phyloP scores from a whole-genome alignment of 2,329 filamentous ascomycete species.

The Coleophoma cylindrospora region DNA sequence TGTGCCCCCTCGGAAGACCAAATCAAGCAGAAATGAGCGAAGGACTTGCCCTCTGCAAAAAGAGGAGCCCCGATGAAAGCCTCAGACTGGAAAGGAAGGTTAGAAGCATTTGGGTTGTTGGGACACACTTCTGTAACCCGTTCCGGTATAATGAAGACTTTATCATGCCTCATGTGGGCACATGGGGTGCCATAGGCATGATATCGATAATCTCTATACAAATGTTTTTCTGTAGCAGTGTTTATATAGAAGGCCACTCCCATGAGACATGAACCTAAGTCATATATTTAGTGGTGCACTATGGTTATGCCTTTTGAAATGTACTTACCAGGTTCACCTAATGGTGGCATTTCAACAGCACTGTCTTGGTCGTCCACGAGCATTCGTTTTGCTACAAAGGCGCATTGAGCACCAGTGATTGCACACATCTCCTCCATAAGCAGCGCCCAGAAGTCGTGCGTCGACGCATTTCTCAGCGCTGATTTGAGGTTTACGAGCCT shows the following conservation, averaged over 20 bases:
- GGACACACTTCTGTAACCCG: constrained; percentile 51
- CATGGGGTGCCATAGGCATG: constrained; percentile 58
- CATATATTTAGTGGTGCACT: background rate
- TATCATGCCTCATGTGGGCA: constrained; percentile 66
- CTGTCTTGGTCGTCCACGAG: constrained; percentile 51
- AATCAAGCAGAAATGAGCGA: constrained; percentile 68
- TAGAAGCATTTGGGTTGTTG: constrained; percentile 48
- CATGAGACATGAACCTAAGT: constrained; percentile 47
- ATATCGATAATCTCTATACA: constrained; percentile 58
- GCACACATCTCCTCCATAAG: constrained; percentile 60
- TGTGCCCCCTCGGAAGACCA: constrained; percentile 60
- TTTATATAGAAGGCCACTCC: constrained; percentile 63
- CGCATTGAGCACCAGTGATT: constrained; percentile 61
- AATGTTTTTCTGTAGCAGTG: constrained; percentile 46
- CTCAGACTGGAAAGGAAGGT: constrained; percentile 52
- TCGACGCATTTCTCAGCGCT: constrained; percentile 43
- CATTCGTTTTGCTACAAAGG: constrained; percentile 62
- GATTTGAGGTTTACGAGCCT: constrained; percentile 54
- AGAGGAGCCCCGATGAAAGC: constrained; percentile 64
- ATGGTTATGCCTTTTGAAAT: background rate
- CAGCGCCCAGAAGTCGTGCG: constrained; percentile 57
- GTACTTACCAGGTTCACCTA: constrained; percentile 47
- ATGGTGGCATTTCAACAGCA: constrained; percentile 54
- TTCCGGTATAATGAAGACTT: constrained; percentile 64
- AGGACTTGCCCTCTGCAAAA: constrained; percentile 59